Conservation (phyloP, 164 flowering plant species). For the Piper longum region DNA sequence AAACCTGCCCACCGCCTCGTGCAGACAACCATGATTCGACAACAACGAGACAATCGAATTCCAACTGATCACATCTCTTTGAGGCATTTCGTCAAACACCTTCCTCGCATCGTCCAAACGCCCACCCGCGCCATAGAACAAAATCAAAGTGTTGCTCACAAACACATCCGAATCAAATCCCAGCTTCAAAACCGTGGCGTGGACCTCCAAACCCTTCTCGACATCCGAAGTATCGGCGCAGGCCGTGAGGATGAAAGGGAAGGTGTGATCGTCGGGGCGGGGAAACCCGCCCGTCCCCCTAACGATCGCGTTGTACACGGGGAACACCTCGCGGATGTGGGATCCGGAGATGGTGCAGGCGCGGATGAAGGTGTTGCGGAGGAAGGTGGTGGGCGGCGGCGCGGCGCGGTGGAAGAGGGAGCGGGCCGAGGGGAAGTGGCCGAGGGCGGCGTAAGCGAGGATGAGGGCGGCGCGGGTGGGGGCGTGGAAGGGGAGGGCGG, state of each 20-base stretch:
- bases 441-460: conserved; percentile 5
- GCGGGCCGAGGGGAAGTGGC: conserved; percentile 5
- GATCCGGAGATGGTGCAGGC: conserved; percentile 1
- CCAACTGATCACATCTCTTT: conserved; percentile 10
- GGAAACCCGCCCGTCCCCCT: neutral
- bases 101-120: neutral
- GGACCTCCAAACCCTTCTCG: conserved; percentile 10
- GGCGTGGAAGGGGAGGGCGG: conserved; percentile 3
- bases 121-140: conserved; percentile 1
- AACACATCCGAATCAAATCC: conserved; percentile 10
- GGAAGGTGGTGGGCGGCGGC: neutral
- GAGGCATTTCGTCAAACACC: conserved; percentile 12
- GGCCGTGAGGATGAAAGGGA: conserved; percentile 12
- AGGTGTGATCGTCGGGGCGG: conserved; percentile 12
- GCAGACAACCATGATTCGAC: conserved; percentile 1
- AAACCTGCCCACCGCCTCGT: conserved; percentile 5
- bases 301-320: conserved; percentile 3
- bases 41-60: conserved; percentile 7
- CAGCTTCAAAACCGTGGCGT: conserved; percentile 5
- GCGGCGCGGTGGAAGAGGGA: conserved; percentile 4
- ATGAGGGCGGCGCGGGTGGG: conserved; percentile 8
- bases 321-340: conserved; percentile 1
- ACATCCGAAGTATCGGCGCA: conserved; percentile 4
- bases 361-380: conserved; percentile 5
- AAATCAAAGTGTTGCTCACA: conserved; percentile 9